phyloP scores from a whole-genome alignment of 192 early-diverging fungal genomes.

The Podila horticola region DNA sequence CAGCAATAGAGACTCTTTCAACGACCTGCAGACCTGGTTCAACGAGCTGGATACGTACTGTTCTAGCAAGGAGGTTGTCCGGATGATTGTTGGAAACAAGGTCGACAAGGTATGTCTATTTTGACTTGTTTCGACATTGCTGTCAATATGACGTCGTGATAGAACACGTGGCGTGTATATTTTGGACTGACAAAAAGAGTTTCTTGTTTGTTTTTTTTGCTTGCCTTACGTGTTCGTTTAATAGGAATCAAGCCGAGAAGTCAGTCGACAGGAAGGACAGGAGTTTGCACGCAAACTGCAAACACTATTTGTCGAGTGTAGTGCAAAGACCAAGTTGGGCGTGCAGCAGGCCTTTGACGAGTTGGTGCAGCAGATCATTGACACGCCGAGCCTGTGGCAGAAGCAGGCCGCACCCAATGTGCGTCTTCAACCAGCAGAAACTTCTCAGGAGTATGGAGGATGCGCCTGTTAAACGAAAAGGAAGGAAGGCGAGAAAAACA shows the following conservation, averaged over 20 bases:
- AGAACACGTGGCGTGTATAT: neutral
- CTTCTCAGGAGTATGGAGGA: slow-evolving; percentile 28
- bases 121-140: neutral
- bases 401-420: slow-evolving; percentile 45
- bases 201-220: neutral
- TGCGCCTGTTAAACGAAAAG: slow-evolving; percentile 20
- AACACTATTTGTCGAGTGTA: slow-evolving; percentile 95
- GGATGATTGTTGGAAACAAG: slow-evolving; percentile 99
- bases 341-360: slow-evolving; percentile 96
- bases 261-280: slow-evolving; percentile 88
- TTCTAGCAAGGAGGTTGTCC: slow-evolving; percentile 86
- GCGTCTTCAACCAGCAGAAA: slow-evolving; percentile 24
- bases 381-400: slow-evolving; percentile 48
- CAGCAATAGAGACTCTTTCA: slow-evolving; percentile 92
- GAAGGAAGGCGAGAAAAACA: no score
- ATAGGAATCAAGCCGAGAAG: slow-evolving; percentile 71
- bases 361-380: slow-evolving; percentile 87
- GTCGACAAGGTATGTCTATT: slow-evolving; percentile 83
- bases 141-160: neutral
- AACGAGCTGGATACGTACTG: slow-evolving; percentile 95
- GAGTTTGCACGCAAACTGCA: slow-evolving; percentile 91
- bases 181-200: slow-evolving; percentile 11
- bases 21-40: slow-evolving; percentile 94
- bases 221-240: neutral
- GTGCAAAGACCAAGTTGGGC: slow-evolving; percentile 93